A percentile compares a stretch with the other conserved stretches of the same genome.
Conservation (phyloP, 768 basidiomycete species). For the Auriscalpium microsporum region DNA sequence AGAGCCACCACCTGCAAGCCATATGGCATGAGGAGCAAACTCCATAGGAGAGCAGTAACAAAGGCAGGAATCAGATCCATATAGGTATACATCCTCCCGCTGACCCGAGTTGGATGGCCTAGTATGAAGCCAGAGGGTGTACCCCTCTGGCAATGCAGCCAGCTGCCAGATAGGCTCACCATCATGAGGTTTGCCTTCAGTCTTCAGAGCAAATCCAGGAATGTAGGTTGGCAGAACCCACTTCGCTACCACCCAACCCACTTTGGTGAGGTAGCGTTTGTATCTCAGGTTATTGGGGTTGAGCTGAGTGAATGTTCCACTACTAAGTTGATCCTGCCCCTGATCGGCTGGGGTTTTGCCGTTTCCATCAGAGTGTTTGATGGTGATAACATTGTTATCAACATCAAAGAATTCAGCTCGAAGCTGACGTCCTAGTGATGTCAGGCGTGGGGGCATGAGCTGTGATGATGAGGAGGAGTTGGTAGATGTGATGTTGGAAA, state of each 20-base stretch:
- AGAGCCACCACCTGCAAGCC: not conserved
- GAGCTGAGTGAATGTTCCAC: not conserved
- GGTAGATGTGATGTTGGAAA: not conserved
- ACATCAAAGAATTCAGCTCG: not conserved
- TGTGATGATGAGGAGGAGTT: not conserved
- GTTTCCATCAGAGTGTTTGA: not conserved
- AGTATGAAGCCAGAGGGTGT: not conserved
- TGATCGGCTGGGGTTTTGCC: not conserved
- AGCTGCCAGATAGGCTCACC: too few species aligned
- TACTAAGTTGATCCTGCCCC: not conserved
- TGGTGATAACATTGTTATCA: not conserved
- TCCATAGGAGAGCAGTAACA: slow-evolving; percentile 11
- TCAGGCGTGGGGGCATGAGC: not conserved
- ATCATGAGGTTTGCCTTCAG: too few species aligned
- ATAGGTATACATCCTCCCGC: not conserved
- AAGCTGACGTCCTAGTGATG: not conserved
- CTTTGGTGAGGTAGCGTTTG: too few species aligned
- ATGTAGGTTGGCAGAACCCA: too few species aligned
- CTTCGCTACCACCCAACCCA: too few species aligned
- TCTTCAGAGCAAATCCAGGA: too few species aligned
- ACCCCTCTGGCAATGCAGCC: too few species aligned
- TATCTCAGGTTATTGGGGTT: too few species aligned
- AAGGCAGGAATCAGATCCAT: not conserved
- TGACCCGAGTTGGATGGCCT: not conserved
- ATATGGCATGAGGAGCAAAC: slow-evolving; percentile 12